Evolutionary conservation across 169 alveolate genomes (phyloP), one percentile per base, ranked within the genome.

Genomic region (Fabrea salina): DNA sequence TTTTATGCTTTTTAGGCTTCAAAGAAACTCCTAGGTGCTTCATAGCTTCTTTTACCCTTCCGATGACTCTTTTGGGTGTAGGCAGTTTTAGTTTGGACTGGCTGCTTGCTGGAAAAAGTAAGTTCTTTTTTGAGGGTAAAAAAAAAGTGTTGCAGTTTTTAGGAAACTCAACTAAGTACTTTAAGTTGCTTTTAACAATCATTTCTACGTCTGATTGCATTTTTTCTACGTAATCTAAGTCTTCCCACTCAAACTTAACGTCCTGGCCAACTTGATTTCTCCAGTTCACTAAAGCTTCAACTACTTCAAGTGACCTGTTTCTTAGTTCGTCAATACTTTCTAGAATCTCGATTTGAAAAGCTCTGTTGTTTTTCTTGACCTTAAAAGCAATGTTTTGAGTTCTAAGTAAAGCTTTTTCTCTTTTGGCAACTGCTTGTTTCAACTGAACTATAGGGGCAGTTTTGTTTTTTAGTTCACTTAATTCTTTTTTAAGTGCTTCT

Each of bases 241-340:
- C 33, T 27, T 58, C 32, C 32, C 71, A 58, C 0, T 25, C 5
- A 58, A 58, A 58, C 2, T 30, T 33, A 27, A 43, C 71, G 6
- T 5, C 53, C 1, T 27, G 44, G 47, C 25, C n/a, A 27, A n/a
- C n/a, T n/a, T n/a, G n/a, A n/a, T 16, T 33, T 33, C 53, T 58
- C n/a, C 71, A 58, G 6, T 25, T 33, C 32, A 27, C 32, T 27
- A 58, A 6, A 30, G 5, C 5, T 25, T 58, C 71, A 30, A 58
- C 11, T 25, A 58, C 44, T 30, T 58, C 71, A 6, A 58, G 71
- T n/a, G n/a, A n/a, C n/a, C n/a, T n/a, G n/a, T n/a, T n/a, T n/a
- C n/a, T n/a, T n/a, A n/a, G n/a, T n/a, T n/a, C n/a, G n/a, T n/a
- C n/a, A n/a, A n/a, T n/a, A n/a, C n/a, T n/a, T n/a, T n/a, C n/a